Conservation (phyloP, 1,139 yeast genomes). For the Arxiozyma telluris region DNA sequence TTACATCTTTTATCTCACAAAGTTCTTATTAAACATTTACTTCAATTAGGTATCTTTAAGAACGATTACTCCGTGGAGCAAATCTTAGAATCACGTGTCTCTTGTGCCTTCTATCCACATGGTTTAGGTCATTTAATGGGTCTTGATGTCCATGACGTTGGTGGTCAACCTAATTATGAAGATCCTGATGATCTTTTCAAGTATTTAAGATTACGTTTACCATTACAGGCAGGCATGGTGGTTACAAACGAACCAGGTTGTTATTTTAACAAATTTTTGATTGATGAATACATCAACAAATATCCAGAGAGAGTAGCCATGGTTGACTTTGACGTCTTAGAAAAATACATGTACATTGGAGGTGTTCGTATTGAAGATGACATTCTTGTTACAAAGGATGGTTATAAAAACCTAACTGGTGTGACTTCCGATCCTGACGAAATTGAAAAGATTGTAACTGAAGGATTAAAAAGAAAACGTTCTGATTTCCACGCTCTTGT, state of each 20-base stretch:
- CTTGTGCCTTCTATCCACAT: conserved; percentile 84
- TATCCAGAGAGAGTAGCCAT: conserved; percentile 50
- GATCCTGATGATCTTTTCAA: conserved; percentile 69
- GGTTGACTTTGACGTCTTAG: conserved; percentile 57
- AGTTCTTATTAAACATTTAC: conserved; percentile 62
- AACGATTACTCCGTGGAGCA: conserved; percentile 52
- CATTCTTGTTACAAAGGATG: conserved; percentile 63
- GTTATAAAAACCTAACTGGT: conserved; percentile 71
- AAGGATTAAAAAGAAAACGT: conserved; percentile 57
- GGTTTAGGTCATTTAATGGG: conserved; percentile 93
- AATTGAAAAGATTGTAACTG: conserved; percentile 63
- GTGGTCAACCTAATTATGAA: conserved; percentile 74
- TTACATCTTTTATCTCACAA: conserved; percentile 73
- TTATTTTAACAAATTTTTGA: conserved; percentile 76
- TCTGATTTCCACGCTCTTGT: conserved; percentile 47
- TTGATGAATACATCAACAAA: conserved; percentile 50
- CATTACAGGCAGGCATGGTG: conserved; percentile 67
- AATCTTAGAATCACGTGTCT: conserved; percentile 56
- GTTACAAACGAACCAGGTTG: conserved; percentile 94
- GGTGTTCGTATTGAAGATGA: conserved; percentile 97
- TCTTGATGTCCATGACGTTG: conserved; percentile 94
- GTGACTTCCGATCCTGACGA: conserved; percentile 81
- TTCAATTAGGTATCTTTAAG: conserved; percentile 68
- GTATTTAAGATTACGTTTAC: conserved; percentile 74
- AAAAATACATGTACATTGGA: conserved; percentile 78